Percentiles rank a stretch among this genome's conserved stretches.
These are phyloP conservation scores for Colletotrichum viniferum DNA, from an alignment of 2,329 filamentous ascomycete genomes.

Conservation along the genomic window DNA sequence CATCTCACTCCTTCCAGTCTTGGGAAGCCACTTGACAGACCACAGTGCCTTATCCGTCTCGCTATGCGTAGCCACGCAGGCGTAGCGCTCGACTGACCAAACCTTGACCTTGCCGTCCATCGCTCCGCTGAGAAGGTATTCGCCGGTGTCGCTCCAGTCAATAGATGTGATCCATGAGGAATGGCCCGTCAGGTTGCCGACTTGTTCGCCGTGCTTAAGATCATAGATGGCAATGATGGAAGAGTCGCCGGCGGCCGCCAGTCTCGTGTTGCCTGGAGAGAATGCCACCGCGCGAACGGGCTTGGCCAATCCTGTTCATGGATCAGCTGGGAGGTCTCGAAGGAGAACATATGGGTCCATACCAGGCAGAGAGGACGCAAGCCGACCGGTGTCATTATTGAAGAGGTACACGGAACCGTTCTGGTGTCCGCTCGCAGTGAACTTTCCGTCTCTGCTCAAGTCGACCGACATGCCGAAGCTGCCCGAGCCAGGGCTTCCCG, in stretches of 20 bases:
- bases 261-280: conserved; percentile 80
- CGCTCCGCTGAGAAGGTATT: conserved; percentile 85
- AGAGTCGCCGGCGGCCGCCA: conserved; percentile 90
- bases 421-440: conserved; percentile 91
- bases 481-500: conserved; percentile 70
- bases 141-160: conserved; percentile 92
- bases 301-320: conserved; percentile 73
- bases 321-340: not conserved
- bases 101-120: conserved; percentile 96
- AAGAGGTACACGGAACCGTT: conserved; percentile 94
- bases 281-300: conserved; percentile 87
- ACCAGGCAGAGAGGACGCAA: conserved; percentile 86
- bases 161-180: conserved; percentile 88
- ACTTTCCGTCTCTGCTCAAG: conserved; percentile 77
- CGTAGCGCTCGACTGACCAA: conserved; percentile 85
- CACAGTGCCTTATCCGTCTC: conserved; percentile 88
- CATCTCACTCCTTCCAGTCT: conserved; percentile 68
- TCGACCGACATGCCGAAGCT: conserved; percentile 92
- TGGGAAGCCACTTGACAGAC: conserved; percentile 84
- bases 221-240: conserved; percentile 91
- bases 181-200: conserved; percentile 81
- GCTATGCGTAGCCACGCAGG: conserved; percentile 91
- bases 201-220: conserved; percentile 88
- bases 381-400: conserved; percentile 85
- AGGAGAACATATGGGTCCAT: conserved; percentile 28